Conservation (phyloP, 495 filamentous ascomycete genomes). For the Chaetomidium leptoderma region DNA sequence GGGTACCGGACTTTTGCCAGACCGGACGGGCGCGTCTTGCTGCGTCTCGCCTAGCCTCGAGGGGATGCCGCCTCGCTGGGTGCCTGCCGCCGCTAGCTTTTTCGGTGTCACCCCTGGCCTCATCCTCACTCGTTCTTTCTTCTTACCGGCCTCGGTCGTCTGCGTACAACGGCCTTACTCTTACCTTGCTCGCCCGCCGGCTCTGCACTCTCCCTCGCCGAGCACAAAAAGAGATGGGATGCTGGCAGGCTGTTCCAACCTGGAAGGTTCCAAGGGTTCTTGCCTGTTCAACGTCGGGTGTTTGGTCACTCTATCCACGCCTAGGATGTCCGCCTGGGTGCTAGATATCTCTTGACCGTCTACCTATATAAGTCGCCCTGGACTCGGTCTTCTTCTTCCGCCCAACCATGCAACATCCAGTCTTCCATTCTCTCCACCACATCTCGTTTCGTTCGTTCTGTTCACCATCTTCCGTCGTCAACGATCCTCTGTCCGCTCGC, state of each 20-base stretch:
- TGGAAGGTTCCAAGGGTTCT: too few species aligned
- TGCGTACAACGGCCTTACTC: background rate
- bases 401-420: background rate
- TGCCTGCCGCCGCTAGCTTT: constrained; percentile 8
- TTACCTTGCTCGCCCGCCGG: background rate
- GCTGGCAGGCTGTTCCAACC: constrained; percentile 4
- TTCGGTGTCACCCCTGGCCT: constrained; percentile 1
- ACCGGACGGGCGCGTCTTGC: too few species aligned
- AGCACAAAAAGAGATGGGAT: background rate
- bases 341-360: background rate
- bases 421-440: background rate
- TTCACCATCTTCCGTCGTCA: background rate
- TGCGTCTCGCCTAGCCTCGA: too few species aligned
- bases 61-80: background rate
- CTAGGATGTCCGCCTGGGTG: background rate
- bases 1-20: too few species aligned
- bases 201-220: constrained; percentile 10
- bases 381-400: background rate
- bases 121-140: constrained; percentile 6
- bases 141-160: constrained; percentile 6
- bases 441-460: background rate
- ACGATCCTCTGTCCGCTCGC: background rate
- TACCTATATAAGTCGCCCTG: constrained; percentile 1
- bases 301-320: background rate
- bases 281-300: background rate